These are phyloP conservation scores for Salmacisia buchloeana DNA, from an alignment of 1,284 basidiomycete genomes.

Conservation along the genomic window DNA sequence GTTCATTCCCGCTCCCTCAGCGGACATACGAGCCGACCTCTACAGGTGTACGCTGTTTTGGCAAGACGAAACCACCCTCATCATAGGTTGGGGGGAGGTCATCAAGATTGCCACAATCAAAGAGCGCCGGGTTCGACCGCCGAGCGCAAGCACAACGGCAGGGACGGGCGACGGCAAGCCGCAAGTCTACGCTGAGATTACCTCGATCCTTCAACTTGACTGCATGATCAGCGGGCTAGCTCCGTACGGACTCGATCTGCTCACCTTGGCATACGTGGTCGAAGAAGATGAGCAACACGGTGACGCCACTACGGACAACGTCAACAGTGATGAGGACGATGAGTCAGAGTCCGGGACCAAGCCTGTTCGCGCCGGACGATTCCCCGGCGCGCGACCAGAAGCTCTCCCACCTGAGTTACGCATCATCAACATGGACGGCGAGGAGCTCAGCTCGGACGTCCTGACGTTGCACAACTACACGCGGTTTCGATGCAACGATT, in stretches of 20 bases:
- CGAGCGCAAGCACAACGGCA: background rate
- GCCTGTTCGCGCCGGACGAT: background rate
- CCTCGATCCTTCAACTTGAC: slow-evolving; percentile 85
- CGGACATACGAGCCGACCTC: slow-evolving; percentile 81
- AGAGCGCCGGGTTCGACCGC: slow-evolving; percentile 10
- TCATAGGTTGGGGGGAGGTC: slow-evolving; percentile 89
- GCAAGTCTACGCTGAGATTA: slow-evolving; percentile 66
- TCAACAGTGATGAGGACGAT: slow-evolving; percentile 46
- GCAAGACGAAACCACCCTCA: slow-evolving; percentile 78
- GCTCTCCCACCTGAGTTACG: slow-evolving; percentile 86
- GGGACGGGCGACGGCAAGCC: background rate
- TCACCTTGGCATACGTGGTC: slow-evolving; percentile 68
- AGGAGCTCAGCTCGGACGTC: slow-evolving; percentile 82
- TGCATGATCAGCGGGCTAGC: slow-evolving; percentile 90
- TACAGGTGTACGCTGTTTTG: slow-evolving; percentile 87
- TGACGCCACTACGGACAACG: slow-evolving; percentile 54
- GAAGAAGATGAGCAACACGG: slow-evolving; percentile 57
- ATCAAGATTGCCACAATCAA: slow-evolving; percentile 70
- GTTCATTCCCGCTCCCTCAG: slow-evolving; percentile 73
- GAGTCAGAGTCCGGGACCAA: slow-evolving; percentile 58
- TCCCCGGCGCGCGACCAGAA: slow-evolving; percentile 44
- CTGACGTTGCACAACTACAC: slow-evolving; percentile 73
- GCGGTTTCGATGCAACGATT: slow-evolving; percentile 87
- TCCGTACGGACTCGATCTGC: slow-evolving; percentile 64
- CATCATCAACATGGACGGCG: slow-evolving; percentile 79